Evolutionary conservation across 2,329 filamentous ascomycete species (phyloP), one percentile per base, ranked within the genome.

Genomic region (Colletotrichum coccodes): DNA sequence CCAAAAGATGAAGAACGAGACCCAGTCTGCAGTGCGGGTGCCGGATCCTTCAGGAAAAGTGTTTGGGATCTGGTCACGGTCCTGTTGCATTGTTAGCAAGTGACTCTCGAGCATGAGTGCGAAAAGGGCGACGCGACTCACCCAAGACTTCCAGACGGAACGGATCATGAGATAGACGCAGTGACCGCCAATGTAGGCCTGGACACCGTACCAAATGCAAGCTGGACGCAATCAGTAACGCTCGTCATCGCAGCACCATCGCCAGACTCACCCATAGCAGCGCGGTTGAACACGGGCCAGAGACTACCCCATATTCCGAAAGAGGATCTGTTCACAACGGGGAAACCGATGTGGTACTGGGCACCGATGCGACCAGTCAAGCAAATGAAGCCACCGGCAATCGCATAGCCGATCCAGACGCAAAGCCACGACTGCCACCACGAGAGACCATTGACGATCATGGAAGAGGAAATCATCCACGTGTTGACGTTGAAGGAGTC

Each of bases 381-480:
- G 75, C 90, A 92, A 71, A 97, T 87, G 80, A 97, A 97, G 76
- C 82, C 83, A 36, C 86, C 93, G 0, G 94, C 89, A 71, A 97
- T 90, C 44, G 89, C 85, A 77, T 97, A 97, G 62, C 95, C 94
- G 32, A 95, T 82, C 91, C 94, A 95, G 49, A 97, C 93, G 76
- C 92, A 94, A n/a, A 94, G 82, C 91, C 92, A 94, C 3, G 93
- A 91, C 81, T 97, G 94, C 94, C 94, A 97, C 94, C 94, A 97
- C 8, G 93, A 93, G 26, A 97, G 84, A 14, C 94, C 93, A 54
- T 82, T 84, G 1, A 91, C 87, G 38, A 97, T 93, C 88, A 94
- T 94, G 42, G 92, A 90, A 1, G 92, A 94, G 0, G 93, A 70
- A 9, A 71, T 71, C 68, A 71, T 71, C 94, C 94, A 97, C 2